A percentile compares a stretch with the other conserved stretches of the same genome.
Conservation (phyloP, 129 eudicot species). For the Erigeron canadensis region DNA sequence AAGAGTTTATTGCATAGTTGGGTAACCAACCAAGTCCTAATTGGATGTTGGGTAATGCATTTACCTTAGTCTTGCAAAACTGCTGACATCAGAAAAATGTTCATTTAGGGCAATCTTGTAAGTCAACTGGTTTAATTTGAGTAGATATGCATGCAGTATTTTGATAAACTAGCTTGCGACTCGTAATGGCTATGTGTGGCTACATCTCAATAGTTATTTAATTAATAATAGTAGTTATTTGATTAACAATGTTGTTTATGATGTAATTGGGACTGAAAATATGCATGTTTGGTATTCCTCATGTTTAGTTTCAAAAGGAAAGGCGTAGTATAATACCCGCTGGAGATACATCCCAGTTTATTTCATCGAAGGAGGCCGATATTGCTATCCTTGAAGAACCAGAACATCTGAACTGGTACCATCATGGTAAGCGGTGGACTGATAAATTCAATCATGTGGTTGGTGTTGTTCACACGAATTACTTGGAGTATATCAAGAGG, state of each 20-base stretch:
- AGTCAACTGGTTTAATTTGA: no score
- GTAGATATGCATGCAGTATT: no score
- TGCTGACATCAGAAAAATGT: no score
- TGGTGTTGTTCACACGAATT: slow-evolving; percentile 95
- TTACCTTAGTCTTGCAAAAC: no score
- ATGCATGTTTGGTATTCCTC: background rate
- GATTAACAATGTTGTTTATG: background rate
- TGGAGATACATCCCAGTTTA: slow-evolving; percentile 88
- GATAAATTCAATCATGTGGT: slow-evolving; percentile 98
- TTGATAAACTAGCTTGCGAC: no score
- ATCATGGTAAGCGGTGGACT: slow-evolving; percentile 98
- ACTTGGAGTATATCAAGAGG: slow-evolving; percentile 91
- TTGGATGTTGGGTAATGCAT: no score
- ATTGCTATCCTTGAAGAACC: slow-evolving; percentile 97
- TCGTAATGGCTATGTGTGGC: no score
- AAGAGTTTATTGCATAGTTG: no score
- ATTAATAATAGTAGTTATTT: no score
- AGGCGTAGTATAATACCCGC: slow-evolving; percentile 96
- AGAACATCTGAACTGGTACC: slow-evolving; percentile 95
- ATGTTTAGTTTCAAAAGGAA: slow-evolving; percentile 68
- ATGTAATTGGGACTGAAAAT: slow-evolving; percentile 1
- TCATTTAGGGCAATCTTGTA: no score
- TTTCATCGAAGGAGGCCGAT: slow-evolving; percentile 88
- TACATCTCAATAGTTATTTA: no score
- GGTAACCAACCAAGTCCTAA: no score